Base-by-base conservation (phyloP, 805 yeast genomes). In the Ogataea polymorpha region DNA sequence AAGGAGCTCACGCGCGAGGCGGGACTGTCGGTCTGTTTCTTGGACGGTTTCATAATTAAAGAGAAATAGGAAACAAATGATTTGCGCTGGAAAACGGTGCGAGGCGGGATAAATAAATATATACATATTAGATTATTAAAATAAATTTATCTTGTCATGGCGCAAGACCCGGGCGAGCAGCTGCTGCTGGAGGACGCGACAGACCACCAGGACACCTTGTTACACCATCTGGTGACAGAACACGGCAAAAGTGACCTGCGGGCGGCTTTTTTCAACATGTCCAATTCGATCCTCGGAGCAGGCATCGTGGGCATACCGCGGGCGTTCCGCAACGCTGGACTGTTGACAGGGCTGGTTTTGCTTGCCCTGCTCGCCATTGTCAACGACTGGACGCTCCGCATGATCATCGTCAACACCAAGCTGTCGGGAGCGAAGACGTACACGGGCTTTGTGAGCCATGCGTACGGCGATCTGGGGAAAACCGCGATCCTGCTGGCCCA, bases 261-360 rank as follows among this genome's bases (percentile, higher is more conserved):
- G 43, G 84, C 84, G 87, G 97, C 97, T 5, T 89, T 90, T 56
- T 86, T 90, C 95, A 91, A 91, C 63, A 89, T 90, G 96, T 95
- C 96, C 8, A 90, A 90, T 62, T 83, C 95, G 14, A 91, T 91
- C 46, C 70, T 91, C 6, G 98, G 98, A 0, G 97, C 98, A 0
- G 98, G 98, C 6, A 86, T 91, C 39, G 87, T 91, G 23, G 96
- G 97, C 2, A 95, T 89, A 49, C 95, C 98, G 2, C 84, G 81
- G 49, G 96, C 97, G 0, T 78, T 90, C 54, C 70, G 74, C 33
- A 86, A 89, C 53, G 74, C 86, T 14, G 98, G 98, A 0, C 61
- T 91, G 3, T 43, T 81, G 0, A 88, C 91, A 0, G 95, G 96
- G 3, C 55, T 82, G 1, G 16, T 87, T 2, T 71, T 80, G 6